A percentile compares a stretch with the other conserved stretches of the same genome.
phyloP scores from a whole-genome alignment of 2,329 filamentous ascomycete species.

The Diaporthe aspalathi region DNA sequence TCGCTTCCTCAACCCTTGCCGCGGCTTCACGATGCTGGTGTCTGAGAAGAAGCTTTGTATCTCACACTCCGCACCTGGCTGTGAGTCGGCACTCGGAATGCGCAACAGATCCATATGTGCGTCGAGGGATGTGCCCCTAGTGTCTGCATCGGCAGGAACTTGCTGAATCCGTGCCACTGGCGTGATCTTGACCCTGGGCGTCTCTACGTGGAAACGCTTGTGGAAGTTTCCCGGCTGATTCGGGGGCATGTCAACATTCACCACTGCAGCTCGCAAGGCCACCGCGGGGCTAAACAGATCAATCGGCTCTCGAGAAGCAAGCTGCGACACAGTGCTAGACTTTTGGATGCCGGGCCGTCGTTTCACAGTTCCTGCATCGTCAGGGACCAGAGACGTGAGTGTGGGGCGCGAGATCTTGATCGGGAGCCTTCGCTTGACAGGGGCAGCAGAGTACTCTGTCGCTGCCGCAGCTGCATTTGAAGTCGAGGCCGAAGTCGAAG shows the following conservation, averaged over 20 bases:
- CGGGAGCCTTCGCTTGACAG: conserved; percentile 34
- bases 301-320: conserved; percentile 27
- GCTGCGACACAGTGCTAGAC: conserved; percentile 36
- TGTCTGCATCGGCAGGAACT: conserved; percentile 7
- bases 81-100: conserved; percentile 1
- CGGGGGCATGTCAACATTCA: not conserved
- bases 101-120: conserved; percentile 32
- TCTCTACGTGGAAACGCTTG: not conserved
- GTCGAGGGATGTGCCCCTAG: conserved; percentile 34
- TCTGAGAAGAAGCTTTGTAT: conserved; percentile 41
- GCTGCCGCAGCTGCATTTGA: not conserved
- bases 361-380: conserved; percentile 38
- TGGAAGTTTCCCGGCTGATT: not conserved
- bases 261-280: not conserved
- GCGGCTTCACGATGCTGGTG: conserved; percentile 35
- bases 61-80: conserved; percentile 25
- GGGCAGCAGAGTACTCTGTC: conserved; percentile 31
- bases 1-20: conserved; percentile 42
- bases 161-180: conserved; percentile 23
- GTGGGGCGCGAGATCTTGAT: conserved; percentile 35
- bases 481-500: not conserved
- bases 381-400: conserved; percentile 7
- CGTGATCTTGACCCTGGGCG: not conserved
- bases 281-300: conserved; percentile 34
- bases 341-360: conserved; percentile 34